Evolutionary conservation across 192 early-diverging fungal species (phyloP), one percentile per base, ranked within the genome.

Genomic region (Coemansia sp.): DNA sequence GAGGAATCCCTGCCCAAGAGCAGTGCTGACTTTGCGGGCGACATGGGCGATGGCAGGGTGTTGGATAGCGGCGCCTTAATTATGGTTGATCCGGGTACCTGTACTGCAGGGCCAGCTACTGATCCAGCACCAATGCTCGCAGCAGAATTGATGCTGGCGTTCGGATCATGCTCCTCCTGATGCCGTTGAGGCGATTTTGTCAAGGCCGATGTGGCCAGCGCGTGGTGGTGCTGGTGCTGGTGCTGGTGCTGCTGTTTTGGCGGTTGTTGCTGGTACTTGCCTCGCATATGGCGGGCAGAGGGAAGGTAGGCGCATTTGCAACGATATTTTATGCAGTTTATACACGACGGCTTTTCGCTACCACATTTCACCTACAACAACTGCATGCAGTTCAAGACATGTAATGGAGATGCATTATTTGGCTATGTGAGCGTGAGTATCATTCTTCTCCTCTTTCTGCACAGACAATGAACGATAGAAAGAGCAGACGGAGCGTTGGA

Each of bases 281-380:
- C 13, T 18, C 73, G 67, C 78, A 76, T 56, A 41, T 76, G 73
- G 13, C 78, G 73, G 41, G 67, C 62, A 4, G 78, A 81, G 46
- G 78, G 78, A 57, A 58, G 60, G 41, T 81, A 81, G 36, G 67
- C 60, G 52, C 78, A 81, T 15, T 48, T 36, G 46, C 78, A 75
- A 6, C 71, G 63, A 52, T 81, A 74, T 57, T 81, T 81, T 45
- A 81, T 26, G 62, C 78, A 81, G 66, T 81, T 81, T 19, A 60
- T 41, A 32, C 78, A 81, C 56, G 68, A 65, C 1, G 78, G 78
- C 63, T 81, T 81, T 63, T 81, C 78, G 56, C 78, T 72, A 39
- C 78, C 78, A 15, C 78, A 81, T 47, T 81, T 81, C 5, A 81
- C 78, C 77, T 79, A 79, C 41, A 60, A 5, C 36, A 26, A 26